These are phyloP conservation scores for Margaritispora aquatica DNA, from an alignment of 495 filamentous ascomycete genomes.

Conservation along the genomic window DNA sequence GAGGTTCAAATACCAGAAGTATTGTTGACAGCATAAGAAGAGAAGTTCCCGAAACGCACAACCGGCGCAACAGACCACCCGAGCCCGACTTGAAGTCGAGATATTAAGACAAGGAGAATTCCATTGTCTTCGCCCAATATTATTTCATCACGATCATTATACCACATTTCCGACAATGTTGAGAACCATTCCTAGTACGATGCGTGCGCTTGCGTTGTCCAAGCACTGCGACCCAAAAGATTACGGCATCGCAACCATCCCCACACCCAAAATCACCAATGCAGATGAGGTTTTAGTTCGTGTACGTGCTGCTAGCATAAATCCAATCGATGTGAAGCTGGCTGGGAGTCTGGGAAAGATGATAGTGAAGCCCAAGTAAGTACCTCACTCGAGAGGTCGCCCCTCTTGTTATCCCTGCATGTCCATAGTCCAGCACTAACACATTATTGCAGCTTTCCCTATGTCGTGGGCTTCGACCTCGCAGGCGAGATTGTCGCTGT, in stretches of 20 bases:
- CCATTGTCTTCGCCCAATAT: background rate
- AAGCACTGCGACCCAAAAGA: conserved; percentile 35
- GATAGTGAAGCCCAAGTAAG: conserved; percentile 21
- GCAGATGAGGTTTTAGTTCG: conserved; percentile 44
- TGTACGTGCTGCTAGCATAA: conserved; percentile 41
- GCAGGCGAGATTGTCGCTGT: conserved; percentile 41
- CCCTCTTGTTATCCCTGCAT: too few species aligned
- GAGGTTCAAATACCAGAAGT: background rate
- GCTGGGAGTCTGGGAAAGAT: conserved; percentile 30
- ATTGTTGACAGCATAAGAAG: background rate
- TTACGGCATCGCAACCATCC: conserved; percentile 38
- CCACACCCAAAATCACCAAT: conserved; percentile 32
- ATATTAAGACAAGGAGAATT: background rate
- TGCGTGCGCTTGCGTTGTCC: conserved; percentile 41
- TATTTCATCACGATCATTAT: background rate
- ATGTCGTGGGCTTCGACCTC: conserved; percentile 37
- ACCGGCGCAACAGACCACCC: background rate
- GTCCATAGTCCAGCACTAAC: background rate
- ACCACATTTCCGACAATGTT: conserved; percentile 8
- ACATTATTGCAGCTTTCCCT: conserved; percentile 29
- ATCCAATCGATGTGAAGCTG: conserved; percentile 45
- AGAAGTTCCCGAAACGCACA: background rate
- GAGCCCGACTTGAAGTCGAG: background rate
- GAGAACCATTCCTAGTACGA: conserved; percentile 26
- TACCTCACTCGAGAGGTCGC: background rate